phyloP scores from a whole-genome alignment of 257 asterid species.

The Striga asiatica region DNA sequence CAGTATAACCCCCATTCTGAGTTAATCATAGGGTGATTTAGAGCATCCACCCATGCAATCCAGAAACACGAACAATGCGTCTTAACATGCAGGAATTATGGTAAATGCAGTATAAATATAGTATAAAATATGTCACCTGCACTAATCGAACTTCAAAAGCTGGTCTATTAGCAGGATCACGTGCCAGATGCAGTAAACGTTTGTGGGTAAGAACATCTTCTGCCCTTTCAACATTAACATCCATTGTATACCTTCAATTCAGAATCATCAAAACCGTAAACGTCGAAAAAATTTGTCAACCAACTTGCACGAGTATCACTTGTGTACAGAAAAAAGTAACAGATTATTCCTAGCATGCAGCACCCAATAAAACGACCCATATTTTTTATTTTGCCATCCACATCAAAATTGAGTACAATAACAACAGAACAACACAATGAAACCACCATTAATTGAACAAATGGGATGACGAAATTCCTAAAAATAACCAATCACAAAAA shows the following conservation, averaged over 20 bases:
- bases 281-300: slow-evolving; percentile 6
- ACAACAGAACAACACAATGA: background rate
- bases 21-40: too few relatives aligned
- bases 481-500: slow-evolving; percentile 7
- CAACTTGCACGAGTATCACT: background rate
- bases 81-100: background rate
- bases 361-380: slow-evolving; percentile 5
- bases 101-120: too few relatives aligned
- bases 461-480: background rate
- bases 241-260: slow-evolving; percentile 79
- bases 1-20: background rate
- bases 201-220: slow-evolving; percentile 93
- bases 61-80: background rate
- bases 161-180: slow-evolving; percentile 82
- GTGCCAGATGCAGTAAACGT: slow-evolving; percentile 70
- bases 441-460: background rate
- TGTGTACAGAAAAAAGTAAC: slow-evolving; percentile 9
- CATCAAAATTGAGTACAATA: background rate
- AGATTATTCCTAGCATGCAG: slow-evolving; percentile 21
- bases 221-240: slow-evolving; percentile 91
- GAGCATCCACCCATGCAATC: background rate
- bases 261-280: slow-evolving; percentile 17
- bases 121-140: slow-evolving; percentile 45
- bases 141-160: slow-evolving; percentile 91
- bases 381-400: slow-evolving; percentile 1